These are phyloP conservation scores for Pythium rishiriense DNA, from an alignment of 352 stramenopile species.

Conservation along the genomic window DNA sequence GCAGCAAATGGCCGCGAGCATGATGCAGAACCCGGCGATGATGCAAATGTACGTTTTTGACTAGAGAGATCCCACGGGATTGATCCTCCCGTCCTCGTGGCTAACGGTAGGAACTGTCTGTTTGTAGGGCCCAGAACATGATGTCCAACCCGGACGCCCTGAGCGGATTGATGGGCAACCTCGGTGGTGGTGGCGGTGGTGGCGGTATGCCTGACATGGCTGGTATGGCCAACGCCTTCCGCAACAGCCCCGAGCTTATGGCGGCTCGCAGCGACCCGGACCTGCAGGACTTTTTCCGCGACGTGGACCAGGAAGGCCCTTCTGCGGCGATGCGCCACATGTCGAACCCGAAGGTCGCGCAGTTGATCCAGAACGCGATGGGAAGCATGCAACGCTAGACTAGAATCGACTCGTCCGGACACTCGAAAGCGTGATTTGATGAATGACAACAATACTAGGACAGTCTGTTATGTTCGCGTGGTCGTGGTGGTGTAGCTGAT, in stretches of 20 bases:
- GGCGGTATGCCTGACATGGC: conserved; percentile 70
- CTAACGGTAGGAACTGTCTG: too few relatives aligned
- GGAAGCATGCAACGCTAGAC: conserved; percentile 52
- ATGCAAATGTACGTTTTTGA: conserved; percentile 88
- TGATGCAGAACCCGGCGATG: conserved; percentile 91
- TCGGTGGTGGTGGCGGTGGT: conserved; percentile 40
- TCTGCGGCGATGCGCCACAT: conserved; percentile 85
- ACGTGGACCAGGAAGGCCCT: conserved; percentile 74
- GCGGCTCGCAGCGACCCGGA: conserved; percentile 73
- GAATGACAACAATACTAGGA: background rate
- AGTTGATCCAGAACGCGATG: conserved; percentile 79
- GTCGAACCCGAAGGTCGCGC: conserved; percentile 85
- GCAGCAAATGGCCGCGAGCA: conserved; percentile 86
- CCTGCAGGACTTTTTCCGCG: conserved; percentile 77
- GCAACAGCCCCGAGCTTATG: conserved; percentile 73
- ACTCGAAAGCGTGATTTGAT: background rate
- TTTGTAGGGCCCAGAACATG: conserved; percentile 79
- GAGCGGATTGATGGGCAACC: conserved; percentile 64
- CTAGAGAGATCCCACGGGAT: too few relatives aligned
- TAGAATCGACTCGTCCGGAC: conserved; percentile 18
- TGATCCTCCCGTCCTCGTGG: too few relatives aligned
- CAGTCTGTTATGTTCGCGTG: background rate
- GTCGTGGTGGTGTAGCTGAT: background rate
- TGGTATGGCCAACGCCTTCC: conserved; percentile 45
- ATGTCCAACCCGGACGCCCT: conserved; percentile 88